Evolutionary conservation across 345 rosid species (phyloP), one percentile per base, ranked within the genome.

Genomic region (Salix viminalis): DNA sequence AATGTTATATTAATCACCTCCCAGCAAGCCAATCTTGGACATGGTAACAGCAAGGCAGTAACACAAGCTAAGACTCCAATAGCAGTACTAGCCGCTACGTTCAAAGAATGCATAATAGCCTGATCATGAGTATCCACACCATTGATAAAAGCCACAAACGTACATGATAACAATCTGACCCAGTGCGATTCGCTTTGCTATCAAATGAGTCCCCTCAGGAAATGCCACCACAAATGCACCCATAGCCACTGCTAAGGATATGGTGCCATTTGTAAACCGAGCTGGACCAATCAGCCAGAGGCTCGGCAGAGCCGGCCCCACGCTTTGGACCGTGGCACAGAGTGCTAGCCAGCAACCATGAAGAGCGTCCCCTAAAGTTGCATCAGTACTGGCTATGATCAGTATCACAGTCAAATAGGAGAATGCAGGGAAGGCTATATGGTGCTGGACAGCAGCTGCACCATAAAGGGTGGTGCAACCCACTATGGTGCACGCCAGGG

Each of bases 101-200:
- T 91, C 65, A 95, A 67, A 76, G 99, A 90, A 74, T 91, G 94
- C 94, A 89, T 84, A 11, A 93, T 48, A 13, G 91, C 83, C 1
- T 90, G 86, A 30, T 36, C 87, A 34, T 34, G 36, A 5, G 90
- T 83, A 28, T 80, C 67, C 21, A 76, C 91, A 19, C 94, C 90
- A 32, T 88, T 84, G 13, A 89, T 87, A 78, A 69, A 91, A 44
- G 81, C 94, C 50, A 87, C 58, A 42, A 42, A 91, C 96, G 65
- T 93, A 93, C 3, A 86, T 79, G 16, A 95, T 67, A 56, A 95
- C 94, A 23, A 89, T 88, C 76, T 95, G 99, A 1, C 99, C 97
- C 66, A 93, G 79, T 0, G 96, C 97, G 48, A 95, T 89, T 6
- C 97, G 86, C 83, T 89, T 95, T 9, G 92, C 89, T 42, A 84